Evolutionary conservation across 2,329 filamentous ascomycete species (phyloP), one percentile per base, ranked within the genome.

Genomic region (Cercospora sesami): DNA sequence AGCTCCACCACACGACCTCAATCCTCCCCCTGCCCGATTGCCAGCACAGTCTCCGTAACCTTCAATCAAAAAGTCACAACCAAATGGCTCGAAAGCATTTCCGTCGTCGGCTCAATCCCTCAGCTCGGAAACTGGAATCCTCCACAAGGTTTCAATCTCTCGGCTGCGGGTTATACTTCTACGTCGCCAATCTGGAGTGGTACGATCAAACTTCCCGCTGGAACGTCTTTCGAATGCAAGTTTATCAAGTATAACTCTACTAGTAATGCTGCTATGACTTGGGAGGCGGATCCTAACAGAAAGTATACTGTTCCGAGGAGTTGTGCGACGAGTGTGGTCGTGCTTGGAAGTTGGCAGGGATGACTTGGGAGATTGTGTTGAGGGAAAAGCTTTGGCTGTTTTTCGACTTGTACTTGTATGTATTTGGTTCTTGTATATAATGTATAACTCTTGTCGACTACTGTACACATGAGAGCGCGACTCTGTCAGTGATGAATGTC

Each of bases 111-210:
- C 26, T 86, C 84, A 65, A 82, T 84, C 60, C 73, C 82, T 1
- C 80, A 84, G 28, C 84, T 93, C 4, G 90, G 90, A 2, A 73
- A 67, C 33, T 93, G 90, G 90, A 80, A 87, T 66, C 68, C 77
- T 0, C 66, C 68, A 5, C 80, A 84, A 0, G 90, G 86, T 0
- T 74, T 90, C 2, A 73, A 85, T 0, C 80, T 93, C 28, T 85
- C 83, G 51, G 86, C 90, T 1, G 80, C 79, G 12, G 74, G 81
- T 12, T 92, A 92, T 74, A 89, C 86, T 0, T 72, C 80, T 1
- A 78, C 75, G 28, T 86, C 90, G 72, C 87, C 86, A 0, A 72
- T 90, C 7, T 93, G 90, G 91, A 83, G 79, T 60, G 83, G 78
- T 0, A 85, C 84, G 0, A 75, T 92, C 30, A 80, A 79, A 0